Evolutionary conservation across 1,284 basidiomycete species (phyloP).

Genomic region (Moniliophthora roreri): DNA sequence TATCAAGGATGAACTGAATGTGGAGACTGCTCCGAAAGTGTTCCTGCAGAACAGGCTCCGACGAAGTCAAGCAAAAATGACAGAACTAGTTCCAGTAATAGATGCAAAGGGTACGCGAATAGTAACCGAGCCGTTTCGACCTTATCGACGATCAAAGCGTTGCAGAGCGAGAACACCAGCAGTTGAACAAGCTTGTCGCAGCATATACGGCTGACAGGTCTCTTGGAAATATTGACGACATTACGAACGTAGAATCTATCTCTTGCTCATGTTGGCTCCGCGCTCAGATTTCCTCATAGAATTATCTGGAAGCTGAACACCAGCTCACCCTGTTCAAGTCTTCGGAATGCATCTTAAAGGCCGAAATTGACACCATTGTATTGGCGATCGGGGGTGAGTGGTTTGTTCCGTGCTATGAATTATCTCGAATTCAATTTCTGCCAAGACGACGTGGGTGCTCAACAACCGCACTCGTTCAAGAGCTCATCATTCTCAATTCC

Average conservation of each 20-base stretch:
- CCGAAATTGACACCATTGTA: conserved; percentile 63
- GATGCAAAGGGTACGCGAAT: conserved; percentile 56
- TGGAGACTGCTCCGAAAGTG: conserved; percentile 68
- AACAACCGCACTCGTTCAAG: conserved; percentile 78
- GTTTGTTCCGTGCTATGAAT: conserved; percentile 1
- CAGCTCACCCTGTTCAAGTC: conserved; percentile 55
- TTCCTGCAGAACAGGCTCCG: conserved; percentile 77
- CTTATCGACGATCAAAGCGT: conserved; percentile 12
- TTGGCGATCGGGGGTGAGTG: conserved; percentile 63
- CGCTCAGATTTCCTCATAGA: conserved; percentile 37
- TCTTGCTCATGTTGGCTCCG: neutral
- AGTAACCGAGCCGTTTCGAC: neutral
- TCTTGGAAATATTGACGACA: conserved; percentile 62
- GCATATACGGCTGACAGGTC: conserved; percentile 53
- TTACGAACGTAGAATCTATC: conserved; percentile 53
- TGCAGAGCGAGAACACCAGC: conserved; percentile 57
- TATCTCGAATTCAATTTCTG: conserved; percentile 10
- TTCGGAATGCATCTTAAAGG: conserved; percentile 51
- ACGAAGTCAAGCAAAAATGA: conserved; percentile 54
- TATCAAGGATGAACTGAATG: conserved; percentile 56
- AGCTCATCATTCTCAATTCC: conserved; percentile 83
- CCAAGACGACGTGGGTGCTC: conserved; percentile 69
- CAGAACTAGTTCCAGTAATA: conserved; percentile 58
- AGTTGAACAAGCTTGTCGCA: conserved; percentile 47
- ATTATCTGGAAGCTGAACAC: conserved; percentile 63